Evolutionary conservation across 345 rosid species (phyloP), one percentile per base, ranked within the genome.

Genomic region (Eucalyptus decipiens): DNA sequence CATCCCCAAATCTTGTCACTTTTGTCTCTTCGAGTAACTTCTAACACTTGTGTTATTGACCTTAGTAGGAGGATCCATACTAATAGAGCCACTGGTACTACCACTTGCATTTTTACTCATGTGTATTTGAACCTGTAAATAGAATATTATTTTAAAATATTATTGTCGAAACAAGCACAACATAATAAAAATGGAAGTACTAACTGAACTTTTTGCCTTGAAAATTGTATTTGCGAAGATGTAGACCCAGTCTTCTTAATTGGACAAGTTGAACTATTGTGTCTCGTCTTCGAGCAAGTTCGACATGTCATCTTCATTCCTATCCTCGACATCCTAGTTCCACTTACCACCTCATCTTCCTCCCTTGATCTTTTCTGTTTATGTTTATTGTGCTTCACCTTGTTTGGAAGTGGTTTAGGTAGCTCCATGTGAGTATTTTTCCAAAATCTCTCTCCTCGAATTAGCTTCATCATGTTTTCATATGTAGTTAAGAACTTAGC

Each of bases 51-150:
- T 19, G 2, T 24, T 19, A 24, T 52, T 52, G 0, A 52, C 0
- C 24, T 19, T 52, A 52, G 24, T 19, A 19, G 24, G 10, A 52
- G 10, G 24, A 52, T 52, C 10, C 10, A 1, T 52, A 52, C 58
- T 19, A 52, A 10, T 52, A 52, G 9, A 52, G 58, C 10, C 18
- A 14, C 3, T 0, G 1, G 9, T 18, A 62, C 1, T 6, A 1
- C 9, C 18, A 62, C 19, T 62, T 30, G 37, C 72, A 62, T 12
- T 16, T 30, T 30, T 7, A 4, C 9, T 14, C 7, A 1, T 30
- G 16, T 16, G 34, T 30, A 34, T 62, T 4, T 62, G 9, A 62
- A 62, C 9, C 2, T 30, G 1, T 9, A 30, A 30, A 62, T 1
- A 30, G 16, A 6, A 14, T 30, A 62, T 62, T 30, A 1, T 5